Evolutionary conservation across 2,329 filamentous ascomycete genomes (phyloP).

Genomic region (Neopestalotiopsis rosae): DNA sequence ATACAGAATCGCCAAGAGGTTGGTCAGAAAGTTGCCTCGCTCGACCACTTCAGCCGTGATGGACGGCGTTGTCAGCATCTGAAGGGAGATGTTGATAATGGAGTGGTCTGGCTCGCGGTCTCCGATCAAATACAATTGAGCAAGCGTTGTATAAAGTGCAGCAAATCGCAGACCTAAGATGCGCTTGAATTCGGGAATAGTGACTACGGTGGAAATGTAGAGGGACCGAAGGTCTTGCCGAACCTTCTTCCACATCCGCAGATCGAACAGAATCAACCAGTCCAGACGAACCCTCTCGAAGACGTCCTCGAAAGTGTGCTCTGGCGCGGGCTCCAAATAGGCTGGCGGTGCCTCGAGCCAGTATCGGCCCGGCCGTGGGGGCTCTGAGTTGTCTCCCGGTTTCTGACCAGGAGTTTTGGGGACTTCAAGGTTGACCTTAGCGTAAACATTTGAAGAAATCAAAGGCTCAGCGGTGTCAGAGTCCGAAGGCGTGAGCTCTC

Average conservation of each 20-base stretch:
- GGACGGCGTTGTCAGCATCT: slow-evolving; percentile 95
- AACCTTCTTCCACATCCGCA: slow-evolving; percentile 95
- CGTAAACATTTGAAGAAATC: slow-evolving; percentile 64
- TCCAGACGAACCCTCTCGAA: slow-evolving; percentile 89
- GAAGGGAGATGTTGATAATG: slow-evolving; percentile 95
- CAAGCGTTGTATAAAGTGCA: slow-evolving; percentile 89
- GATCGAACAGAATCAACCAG: slow-evolving; percentile 92
- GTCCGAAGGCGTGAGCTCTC: slow-evolving; percentile 72
- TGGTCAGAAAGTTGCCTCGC: slow-evolving; percentile 93
- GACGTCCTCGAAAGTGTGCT: slow-evolving; percentile 82
- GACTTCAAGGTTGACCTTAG: slow-evolving; percentile 72
- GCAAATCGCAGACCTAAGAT: slow-evolving; percentile 92
- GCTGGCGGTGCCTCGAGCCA: slow-evolving; percentile 83
- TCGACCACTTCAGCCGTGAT: slow-evolving; percentile 97
- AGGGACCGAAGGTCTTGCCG: slow-evolving; percentile 89
- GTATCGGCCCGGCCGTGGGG: slow-evolving; percentile 74
- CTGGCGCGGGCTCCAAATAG: slow-evolving; percentile 66
- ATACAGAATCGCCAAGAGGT: slow-evolving; percentile 93
- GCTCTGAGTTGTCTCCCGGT: slow-evolving; percentile 46
- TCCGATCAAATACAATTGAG: slow-evolving; percentile 93
- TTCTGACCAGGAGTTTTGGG: slow-evolving; percentile 78
- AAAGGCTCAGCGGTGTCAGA: slow-evolving; percentile 74
- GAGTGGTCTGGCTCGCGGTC: slow-evolving; percentile 97
- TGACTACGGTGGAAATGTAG: slow-evolving; percentile 95
- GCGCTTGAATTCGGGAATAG: slow-evolving; percentile 94